Evolutionary conservation across 495 filamentous ascomycete species (phyloP).

Genomic region (Hypoxylon trugodes): DNA sequence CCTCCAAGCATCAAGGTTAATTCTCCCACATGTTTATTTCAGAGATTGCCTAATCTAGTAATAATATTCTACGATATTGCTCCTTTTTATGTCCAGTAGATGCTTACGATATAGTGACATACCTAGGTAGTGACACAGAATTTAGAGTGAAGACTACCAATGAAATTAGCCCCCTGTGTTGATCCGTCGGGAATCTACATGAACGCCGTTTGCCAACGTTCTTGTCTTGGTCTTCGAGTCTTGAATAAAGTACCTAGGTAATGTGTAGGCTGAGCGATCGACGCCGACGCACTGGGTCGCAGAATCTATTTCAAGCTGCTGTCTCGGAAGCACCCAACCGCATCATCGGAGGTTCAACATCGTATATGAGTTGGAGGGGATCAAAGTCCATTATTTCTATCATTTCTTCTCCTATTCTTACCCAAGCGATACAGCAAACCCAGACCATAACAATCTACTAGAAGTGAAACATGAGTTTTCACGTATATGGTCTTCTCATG

Average conservation of each 20-base stretch:
- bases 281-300: neutral
- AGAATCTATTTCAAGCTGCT: neutral
- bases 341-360: constrained; percentile 1
- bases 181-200: constrained; percentile 15
- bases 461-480: too few relatives aligned
- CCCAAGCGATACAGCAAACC: too few relatives aligned
- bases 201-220: constrained; percentile 1
- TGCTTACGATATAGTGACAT: too few relatives aligned
- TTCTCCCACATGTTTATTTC: too few relatives aligned
- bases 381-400: too few relatives aligned
- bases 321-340: neutral
- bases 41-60: constrained; percentile 2
- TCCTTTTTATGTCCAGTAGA: constrained; percentile 4
- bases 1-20: too few relatives aligned
- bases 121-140: constrained; percentile 3
- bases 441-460: too few relatives aligned
- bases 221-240: neutral
- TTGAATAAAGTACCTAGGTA: neutral
- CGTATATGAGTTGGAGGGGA: too few relatives aligned
- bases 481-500: too few relatives aligned
- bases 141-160: neutral
- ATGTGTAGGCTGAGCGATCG: neutral
- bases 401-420: too few relatives aligned
- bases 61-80: neutral
- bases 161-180: neutral